phyloP scores from a whole-genome alignment of 2,329 filamentous ascomycete genomes.

The Verticillium longisporum region DNA sequence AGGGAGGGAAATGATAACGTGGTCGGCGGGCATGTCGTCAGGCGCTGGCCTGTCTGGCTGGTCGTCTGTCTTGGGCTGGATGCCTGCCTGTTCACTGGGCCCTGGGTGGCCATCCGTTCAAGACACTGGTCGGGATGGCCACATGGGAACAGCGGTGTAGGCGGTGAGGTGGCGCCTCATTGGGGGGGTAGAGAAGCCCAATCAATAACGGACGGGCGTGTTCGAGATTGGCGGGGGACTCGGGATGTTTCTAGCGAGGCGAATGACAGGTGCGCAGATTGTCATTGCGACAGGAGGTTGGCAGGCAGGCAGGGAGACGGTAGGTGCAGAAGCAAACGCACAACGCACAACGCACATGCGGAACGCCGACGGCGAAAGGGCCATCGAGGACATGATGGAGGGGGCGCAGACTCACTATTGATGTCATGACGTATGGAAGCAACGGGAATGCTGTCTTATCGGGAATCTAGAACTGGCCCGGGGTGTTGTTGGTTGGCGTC shows the following conservation, averaged over 20 bases:
- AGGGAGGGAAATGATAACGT: not conserved
- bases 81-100: not conserved
- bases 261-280: not conserved
- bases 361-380: not conserved
- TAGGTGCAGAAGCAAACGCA: slow-evolving; percentile 1
- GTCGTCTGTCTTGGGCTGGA: not conserved
- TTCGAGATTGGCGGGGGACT: not conserved
- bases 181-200: not conserved
- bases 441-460: not conserved
- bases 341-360: not conserved
- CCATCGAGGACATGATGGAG: slow-evolving; percentile 1
- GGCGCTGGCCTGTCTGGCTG: not conserved
- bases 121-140: not conserved
- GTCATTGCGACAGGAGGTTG: not conserved
- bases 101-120: not conserved
- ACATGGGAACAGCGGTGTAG: not conserved
- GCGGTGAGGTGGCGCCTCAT: not conserved
- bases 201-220: not conserved
- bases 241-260: not conserved
- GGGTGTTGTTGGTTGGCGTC: not conserved
- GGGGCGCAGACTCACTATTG: slow-evolving; percentile 19
- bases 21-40: not conserved
- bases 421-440: slow-evolving; percentile 20
- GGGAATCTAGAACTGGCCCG: not conserved
- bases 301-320: not conserved